These are phyloP conservation scores for Gynostemma pentaphyllum DNA, from an alignment of 306 rosid species.

Conservation along the genomic window DNA sequence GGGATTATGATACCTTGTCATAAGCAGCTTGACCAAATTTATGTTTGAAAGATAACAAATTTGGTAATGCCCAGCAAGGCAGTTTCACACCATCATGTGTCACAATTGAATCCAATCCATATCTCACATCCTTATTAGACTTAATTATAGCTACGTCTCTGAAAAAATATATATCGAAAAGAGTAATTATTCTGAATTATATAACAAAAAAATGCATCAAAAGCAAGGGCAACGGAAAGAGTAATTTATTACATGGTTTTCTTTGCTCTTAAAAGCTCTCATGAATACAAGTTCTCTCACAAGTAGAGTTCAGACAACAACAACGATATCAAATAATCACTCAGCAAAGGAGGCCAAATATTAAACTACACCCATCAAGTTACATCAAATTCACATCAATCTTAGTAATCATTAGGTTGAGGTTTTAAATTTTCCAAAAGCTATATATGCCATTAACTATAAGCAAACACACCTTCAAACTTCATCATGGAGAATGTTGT, in stretches of 20 bases:
- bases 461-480: background rate
- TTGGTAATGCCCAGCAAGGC: constrained; percentile 66
- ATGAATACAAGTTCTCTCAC: too few relatives aligned
- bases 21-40: constrained; percentile 62
- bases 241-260: too few relatives aligned
- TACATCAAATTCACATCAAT: background rate
- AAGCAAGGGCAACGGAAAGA: too few relatives aligned
- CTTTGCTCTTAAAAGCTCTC: too few relatives aligned
- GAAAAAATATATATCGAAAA: constrained; percentile 16
- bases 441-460: background rate
- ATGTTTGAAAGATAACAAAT: constrained; percentile 62
- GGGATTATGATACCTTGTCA: constrained; percentile 36
- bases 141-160: constrained; percentile 78
- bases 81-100: constrained; percentile 76
- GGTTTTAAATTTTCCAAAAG: background rate
- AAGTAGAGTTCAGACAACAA: too few relatives aligned
- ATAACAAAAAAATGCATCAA: background rate
- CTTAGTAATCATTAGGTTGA: background rate
- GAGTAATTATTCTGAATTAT: background rate
- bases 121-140: constrained; percentile 83
- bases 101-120: constrained; percentile 79
- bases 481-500: background rate
- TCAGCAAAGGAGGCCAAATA: too few relatives aligned
- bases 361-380: background rate
- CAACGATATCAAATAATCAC: too few relatives aligned